A percentile compares a stretch with the other conserved stretches of the same genome.
These are phyloP conservation scores for Wallacemonas sp. DNA, from an alignment of 208 protist species.

Conservation along the genomic window DNA sequence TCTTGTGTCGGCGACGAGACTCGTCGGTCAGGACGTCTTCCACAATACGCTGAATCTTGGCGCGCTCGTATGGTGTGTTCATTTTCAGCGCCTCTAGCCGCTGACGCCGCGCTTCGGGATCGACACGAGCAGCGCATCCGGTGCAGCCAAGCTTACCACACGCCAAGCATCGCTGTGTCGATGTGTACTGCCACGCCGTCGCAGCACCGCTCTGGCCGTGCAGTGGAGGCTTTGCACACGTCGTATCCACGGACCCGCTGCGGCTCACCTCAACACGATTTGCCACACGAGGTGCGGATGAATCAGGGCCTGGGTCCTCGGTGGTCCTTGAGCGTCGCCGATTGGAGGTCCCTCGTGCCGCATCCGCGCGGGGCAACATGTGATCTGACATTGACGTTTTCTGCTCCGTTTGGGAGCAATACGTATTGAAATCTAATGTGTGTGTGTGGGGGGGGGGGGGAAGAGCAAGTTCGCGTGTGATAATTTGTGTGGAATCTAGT, in stretches of 20 bases:
- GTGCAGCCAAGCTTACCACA: conserved; percentile 66
- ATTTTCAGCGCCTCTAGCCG: conserved; percentile 61
- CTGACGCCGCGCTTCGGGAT: conserved; percentile 47
- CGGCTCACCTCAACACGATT: not conserved
- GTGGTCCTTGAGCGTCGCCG: conserved; percentile 22
- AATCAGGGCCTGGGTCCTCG: not conserved
- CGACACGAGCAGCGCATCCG: conserved; percentile 35
- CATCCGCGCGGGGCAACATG: conserved; percentile 15
- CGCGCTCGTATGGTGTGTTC: conserved; percentile 77
- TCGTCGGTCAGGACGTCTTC: conserved; percentile 59
- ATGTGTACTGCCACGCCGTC: conserved; percentile 67
- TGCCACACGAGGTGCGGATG: not conserved
- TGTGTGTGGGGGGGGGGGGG: too few species aligned
- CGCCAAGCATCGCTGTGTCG: conserved; percentile 63
- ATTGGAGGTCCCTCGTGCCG: conserved; percentile 12
- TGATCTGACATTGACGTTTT: conserved; percentile 11
- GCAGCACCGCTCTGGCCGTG: conserved; percentile 16
- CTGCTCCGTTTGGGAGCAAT: too few species aligned
- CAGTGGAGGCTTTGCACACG: conserved; percentile 6
- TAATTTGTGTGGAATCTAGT: too few species aligned
- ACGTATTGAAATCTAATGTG: too few species aligned
- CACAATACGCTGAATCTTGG: conserved; percentile 52
- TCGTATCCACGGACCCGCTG: not conserved
- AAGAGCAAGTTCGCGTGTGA: too few species aligned
- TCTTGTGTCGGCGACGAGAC: conserved; percentile 36